A percentile compares a stretch with the other conserved stretches of the same genome.
These are phyloP conservation scores for Lichtheimia ornata DNA, from an alignment of 371 early-diverging fungal species.

Conservation along the genomic window DNA sequence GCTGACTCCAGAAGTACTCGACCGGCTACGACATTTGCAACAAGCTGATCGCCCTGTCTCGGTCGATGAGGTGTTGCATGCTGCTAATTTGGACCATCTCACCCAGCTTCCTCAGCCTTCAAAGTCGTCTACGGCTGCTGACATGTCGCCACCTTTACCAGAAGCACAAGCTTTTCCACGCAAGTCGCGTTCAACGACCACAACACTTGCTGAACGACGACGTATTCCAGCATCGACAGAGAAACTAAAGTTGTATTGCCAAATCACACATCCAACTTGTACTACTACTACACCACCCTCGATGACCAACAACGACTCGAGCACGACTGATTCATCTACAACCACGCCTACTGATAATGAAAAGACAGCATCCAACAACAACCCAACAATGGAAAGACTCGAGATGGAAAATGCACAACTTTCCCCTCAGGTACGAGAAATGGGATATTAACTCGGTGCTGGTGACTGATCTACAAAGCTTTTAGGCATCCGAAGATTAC, in stretches of 20 bases:
- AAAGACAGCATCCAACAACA: not conserved
- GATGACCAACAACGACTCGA: not conserved
- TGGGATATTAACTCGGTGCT: not conserved
- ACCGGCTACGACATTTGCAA: constrained; percentile 29
- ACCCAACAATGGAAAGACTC: constrained; percentile 21
- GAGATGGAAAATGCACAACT: constrained; percentile 46
- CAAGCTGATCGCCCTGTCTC: constrained; percentile 28
- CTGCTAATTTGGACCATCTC: constrained; percentile 35
- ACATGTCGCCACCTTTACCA: not conserved
- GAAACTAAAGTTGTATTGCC: constrained; percentile 24
- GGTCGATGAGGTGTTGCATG: constrained; percentile 32
- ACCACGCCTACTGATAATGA: constrained; percentile 3
- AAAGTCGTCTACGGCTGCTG: constrained; percentile 12
- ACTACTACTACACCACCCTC: constrained; percentile 18
- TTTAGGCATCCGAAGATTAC: constrained; percentile 58
- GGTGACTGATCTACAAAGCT: not conserved
- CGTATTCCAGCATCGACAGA: constrained; percentile 24
- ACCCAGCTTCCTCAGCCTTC: constrained; percentile 16
- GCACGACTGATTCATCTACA: not conserved
- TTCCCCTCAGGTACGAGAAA: constrained; percentile 43
- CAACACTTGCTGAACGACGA: constrained; percentile 26
- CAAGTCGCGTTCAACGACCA: constrained; percentile 16
- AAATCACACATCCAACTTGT: constrained; percentile 13
- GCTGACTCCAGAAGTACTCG: constrained; percentile 33
- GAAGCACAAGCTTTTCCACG: not conserved